Evolutionary conservation across 108 stramenopile species (phyloP).

Genomic region (Nitzschia palea): DNA sequence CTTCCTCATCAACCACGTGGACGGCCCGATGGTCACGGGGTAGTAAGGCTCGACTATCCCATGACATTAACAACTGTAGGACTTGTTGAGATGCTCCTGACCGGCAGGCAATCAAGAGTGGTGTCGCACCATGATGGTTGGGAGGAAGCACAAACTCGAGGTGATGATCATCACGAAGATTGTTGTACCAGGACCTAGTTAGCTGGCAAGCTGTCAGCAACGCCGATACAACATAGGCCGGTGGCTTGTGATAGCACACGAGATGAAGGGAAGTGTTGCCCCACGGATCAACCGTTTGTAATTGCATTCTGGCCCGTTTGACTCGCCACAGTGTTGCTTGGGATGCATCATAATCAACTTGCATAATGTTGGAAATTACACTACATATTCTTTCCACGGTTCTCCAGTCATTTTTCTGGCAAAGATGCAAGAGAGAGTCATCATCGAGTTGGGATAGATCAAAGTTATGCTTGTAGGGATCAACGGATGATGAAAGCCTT

Average conservation of each 20-base stretch:
- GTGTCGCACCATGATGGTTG: slow-evolving; percentile 1
- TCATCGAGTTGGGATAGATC: not conserved
- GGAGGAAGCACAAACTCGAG: not conserved
- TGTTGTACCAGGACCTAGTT: not conserved
- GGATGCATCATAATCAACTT: not conserved
- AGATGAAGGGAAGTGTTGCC: slow-evolving; percentile 4
- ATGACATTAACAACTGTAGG: not conserved
- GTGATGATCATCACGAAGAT: not conserved
- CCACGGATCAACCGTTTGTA: not conserved
- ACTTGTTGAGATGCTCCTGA: not conserved
- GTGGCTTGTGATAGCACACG: slow-evolving; percentile 6
- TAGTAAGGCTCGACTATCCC: not conserved
- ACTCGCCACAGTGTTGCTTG: not conserved
- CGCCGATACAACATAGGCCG: not conserved
- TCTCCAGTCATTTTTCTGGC: not conserved
- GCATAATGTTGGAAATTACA: not conserved
- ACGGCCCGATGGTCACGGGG: not conserved
- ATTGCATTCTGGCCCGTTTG: not conserved
- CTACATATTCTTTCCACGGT: not conserved
- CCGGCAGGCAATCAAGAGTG: slow-evolving; percentile 7
- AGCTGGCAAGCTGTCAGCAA: not conserved
- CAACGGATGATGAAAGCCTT: not conserved
- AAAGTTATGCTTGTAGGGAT: not conserved
- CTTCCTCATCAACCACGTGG: not conserved
- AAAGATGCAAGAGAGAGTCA: not conserved